Conservation (phyloP, 2,329 filamentous ascomycete genomes). For the Colletotrichum cordylinicola region DNA sequence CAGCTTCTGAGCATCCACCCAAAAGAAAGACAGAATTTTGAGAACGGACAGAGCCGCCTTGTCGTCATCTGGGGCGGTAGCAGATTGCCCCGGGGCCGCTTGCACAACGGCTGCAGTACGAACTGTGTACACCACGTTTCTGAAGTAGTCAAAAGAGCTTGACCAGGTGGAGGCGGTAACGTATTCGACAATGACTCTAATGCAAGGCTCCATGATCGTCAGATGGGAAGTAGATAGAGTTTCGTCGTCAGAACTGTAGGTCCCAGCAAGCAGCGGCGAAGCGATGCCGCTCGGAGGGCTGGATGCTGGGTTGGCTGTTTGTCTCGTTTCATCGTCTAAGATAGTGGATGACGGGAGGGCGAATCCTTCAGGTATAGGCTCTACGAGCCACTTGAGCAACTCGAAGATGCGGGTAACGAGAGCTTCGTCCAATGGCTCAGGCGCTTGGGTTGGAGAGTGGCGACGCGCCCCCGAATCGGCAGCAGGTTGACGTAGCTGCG, state of each 20-base stretch:
- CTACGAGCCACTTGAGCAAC: constrained; percentile 59
- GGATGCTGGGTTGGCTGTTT: constrained; percentile 15
- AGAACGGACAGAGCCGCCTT: constrained; percentile 58
- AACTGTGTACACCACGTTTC: constrained; percentile 55
- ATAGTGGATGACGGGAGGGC: constrained; percentile 62
- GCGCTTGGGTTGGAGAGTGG: constrained; percentile 25
- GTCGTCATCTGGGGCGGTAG: constrained; percentile 54
- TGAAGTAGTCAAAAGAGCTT: constrained; percentile 63
- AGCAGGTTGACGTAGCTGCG: constrained; percentile 12
- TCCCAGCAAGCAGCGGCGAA: constrained; percentile 31
- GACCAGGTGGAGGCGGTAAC: constrained; percentile 70
- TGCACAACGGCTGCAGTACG: constrained; percentile 49
- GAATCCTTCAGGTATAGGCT: constrained; percentile 64
- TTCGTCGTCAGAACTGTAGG: constrained; percentile 36
- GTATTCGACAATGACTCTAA: constrained; percentile 66
- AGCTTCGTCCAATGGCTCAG: constrained; percentile 51
- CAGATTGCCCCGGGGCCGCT: constrained; percentile 40
- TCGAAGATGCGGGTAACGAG: constrained; percentile 63
- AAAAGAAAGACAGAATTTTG: constrained; percentile 66
- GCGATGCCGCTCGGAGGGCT: neutral
- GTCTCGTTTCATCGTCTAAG: constrained; percentile 55
- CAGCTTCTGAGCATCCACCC: constrained; percentile 68
- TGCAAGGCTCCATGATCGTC: constrained; percentile 57
- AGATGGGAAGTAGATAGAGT: constrained; percentile 36
- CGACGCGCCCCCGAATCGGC: constrained; percentile 23